phyloP scores from a whole-genome alignment of 2,329 filamentous ascomycete genomes.

The Waltergamsia citrina region DNA sequence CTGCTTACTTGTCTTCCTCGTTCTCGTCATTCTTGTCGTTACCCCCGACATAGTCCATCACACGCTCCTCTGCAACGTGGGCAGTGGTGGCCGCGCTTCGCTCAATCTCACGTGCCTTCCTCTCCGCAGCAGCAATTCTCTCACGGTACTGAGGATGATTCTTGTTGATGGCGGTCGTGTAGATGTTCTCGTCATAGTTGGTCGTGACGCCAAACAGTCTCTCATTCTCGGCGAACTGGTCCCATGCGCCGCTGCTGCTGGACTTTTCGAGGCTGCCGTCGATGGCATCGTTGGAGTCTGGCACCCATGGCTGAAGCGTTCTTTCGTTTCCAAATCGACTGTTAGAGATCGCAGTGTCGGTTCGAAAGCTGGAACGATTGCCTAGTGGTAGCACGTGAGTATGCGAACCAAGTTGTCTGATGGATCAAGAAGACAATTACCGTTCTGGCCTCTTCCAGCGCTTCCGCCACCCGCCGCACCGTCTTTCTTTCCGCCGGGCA shows the following conservation, averaged over 20 bases:
- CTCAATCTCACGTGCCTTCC: slow-evolving; percentile 85
- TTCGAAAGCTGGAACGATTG: slow-evolving; percentile 62
- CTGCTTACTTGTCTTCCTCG: slow-evolving; percentile 80
- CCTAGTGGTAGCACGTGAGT: slow-evolving; percentile 37
- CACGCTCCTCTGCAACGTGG: slow-evolving; percentile 85
- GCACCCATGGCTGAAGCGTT: slow-evolving; percentile 72
- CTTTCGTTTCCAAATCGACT: slow-evolving; percentile 61
- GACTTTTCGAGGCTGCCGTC: slow-evolving; percentile 64
- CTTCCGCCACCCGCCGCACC: slow-evolving; percentile 2
- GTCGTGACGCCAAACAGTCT: slow-evolving; percentile 78
- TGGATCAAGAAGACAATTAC: slow-evolving; percentile 15
- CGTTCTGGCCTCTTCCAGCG: slow-evolving; percentile 18
- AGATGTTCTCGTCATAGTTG: slow-evolving; percentile 89
- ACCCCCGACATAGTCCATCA: slow-evolving; percentile 57
- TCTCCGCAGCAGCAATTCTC: slow-evolving; percentile 68
- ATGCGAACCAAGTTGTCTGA: not conserved
- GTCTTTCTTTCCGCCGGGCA: slow-evolving; percentile 5
- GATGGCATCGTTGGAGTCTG: slow-evolving; percentile 48
- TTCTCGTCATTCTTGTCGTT: slow-evolving; percentile 60
- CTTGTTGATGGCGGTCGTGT: slow-evolving; percentile 85
- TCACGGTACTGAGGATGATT: slow-evolving; percentile 74
- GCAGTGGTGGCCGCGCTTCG: slow-evolving; percentile 61
- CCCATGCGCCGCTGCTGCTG: slow-evolving; percentile 52
- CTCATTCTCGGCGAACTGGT: slow-evolving; percentile 90
- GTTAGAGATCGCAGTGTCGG: slow-evolving; percentile 81